Percentiles rank a stretch among this genome's conserved stretches.
phyloP scores from a whole-genome alignment of 192 early-diverging fungal genomes.

The Umbelopsis sp. region DNA sequence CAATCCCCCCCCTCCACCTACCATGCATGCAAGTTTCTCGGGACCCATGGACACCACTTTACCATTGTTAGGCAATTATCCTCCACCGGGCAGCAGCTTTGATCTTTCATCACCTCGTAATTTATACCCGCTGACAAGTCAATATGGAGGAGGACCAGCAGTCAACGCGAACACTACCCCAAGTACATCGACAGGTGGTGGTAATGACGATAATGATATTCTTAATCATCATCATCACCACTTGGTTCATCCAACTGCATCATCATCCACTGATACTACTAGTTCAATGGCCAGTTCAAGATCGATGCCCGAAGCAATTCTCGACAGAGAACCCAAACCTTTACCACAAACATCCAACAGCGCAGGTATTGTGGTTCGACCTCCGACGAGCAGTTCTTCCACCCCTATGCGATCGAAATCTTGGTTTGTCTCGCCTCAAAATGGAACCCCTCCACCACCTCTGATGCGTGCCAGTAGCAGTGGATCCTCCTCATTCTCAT shows the following conservation, averaged over 20 bases:
- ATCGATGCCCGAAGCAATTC: not conserved
- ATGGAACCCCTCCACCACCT: constrained; percentile 4
- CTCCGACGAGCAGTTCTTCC: constrained; percentile 8
- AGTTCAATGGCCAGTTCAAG: constrained; percentile 11
- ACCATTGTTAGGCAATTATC: constrained; percentile 7
- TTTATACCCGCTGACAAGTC: not conserved
- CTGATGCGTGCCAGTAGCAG: constrained; percentile 7
- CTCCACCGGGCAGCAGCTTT: not conserved
- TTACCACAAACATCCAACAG: not conserved
- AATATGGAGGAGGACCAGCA: too few species aligned
- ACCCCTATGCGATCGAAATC: constrained; percentile 12
- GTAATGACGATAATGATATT: constrained; percentile 3
- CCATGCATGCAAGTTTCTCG: constrained; percentile 12
- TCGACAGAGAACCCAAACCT: not conserved
- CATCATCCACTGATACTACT: constrained; percentile 1
- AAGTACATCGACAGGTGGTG: not conserved
- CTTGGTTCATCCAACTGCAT: not conserved
- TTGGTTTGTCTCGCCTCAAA: constrained; percentile 1
- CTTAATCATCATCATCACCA: not conserved
- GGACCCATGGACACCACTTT: constrained; percentile 14
- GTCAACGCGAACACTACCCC: too few species aligned
- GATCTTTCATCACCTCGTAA: not conserved
- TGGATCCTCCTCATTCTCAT: not conserved
- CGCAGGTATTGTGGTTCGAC: constrained; percentile 9
- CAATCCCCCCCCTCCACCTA: not conserved